Percentiles rank a stretch among this genome's conserved stretches.
phyloP scores from a whole-genome alignment of 2,329 filamentous ascomycete species.

The Cryphonectria parasitica region DNA sequence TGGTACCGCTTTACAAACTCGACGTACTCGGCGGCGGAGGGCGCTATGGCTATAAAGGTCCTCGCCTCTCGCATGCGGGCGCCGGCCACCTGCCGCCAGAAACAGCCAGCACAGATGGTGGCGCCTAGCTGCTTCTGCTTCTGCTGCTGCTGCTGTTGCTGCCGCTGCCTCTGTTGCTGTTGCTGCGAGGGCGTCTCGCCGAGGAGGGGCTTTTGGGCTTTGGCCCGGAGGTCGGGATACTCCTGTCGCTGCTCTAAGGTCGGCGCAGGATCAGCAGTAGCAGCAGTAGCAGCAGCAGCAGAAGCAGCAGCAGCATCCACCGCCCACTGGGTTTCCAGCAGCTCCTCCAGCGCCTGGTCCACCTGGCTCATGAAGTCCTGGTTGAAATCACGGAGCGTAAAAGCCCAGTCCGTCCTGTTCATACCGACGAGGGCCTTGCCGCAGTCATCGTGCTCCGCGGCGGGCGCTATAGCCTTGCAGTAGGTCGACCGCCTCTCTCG shows the following conservation, averaged over 20 bases:
- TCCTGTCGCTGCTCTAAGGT: neutral
- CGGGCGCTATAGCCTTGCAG: neutral
- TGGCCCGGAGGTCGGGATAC: neutral
- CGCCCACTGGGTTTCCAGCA: neutral
- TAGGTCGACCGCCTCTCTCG: neutral
- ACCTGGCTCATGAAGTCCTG: neutral
- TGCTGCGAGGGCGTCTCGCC: neutral
- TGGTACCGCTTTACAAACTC: neutral
- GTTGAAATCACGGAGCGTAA: neutral
- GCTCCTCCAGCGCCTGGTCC: neutral
- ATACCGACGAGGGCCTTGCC: neutral
- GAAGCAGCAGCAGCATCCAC: no score
- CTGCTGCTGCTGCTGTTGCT: neutral
- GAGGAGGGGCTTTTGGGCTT: neutral
- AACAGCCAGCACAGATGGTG: neutral
- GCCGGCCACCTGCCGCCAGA: neutral
- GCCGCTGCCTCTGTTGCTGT: no score
- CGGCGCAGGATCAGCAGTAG: no score
- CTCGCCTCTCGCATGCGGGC: neutral
- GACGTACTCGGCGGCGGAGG: neutral
- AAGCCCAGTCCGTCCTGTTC: neutral
- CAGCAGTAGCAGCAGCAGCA: no score
- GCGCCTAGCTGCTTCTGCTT: neutral
- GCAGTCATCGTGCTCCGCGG: neutral
- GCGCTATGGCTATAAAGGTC: neutral